phyloP scores from a whole-genome alignment of 2,329 filamentous ascomycete genomes.

The Phyllosticta paracitricarpa region DNA sequence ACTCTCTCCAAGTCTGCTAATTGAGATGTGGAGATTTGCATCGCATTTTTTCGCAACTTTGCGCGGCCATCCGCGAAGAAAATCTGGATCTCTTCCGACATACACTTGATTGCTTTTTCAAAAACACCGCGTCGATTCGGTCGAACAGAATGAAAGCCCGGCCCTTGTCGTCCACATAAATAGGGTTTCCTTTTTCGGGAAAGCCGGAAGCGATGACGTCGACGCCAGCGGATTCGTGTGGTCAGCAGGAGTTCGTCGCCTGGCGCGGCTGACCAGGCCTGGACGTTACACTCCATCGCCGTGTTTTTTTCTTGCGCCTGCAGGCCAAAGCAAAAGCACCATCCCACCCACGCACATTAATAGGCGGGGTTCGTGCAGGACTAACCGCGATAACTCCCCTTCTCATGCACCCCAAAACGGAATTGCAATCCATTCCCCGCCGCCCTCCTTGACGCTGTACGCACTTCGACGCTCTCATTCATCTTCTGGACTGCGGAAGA shows the following conservation, averaged over 20 bases:
- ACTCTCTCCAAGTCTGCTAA: neutral
- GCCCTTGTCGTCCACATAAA: neutral
- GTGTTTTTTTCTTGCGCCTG: neutral
- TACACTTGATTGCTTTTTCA: neutral
- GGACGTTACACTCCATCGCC: neutral
- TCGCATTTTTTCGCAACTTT: neutral
- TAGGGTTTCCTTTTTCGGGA: neutral
- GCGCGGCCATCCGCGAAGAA: neutral
- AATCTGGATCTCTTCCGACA: neutral
- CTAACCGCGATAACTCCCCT: neutral
- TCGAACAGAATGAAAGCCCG: neutral
- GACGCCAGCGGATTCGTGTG: neutral
- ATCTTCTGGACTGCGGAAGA: neutral
- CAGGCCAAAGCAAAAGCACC: neutral
- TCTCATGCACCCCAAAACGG: constrained; percentile 3
- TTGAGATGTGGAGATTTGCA: neutral
- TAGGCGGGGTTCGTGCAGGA: neutral
- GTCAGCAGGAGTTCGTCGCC: neutral
- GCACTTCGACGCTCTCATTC: neutral
- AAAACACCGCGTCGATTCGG: neutral
- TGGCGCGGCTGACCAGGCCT: neutral
- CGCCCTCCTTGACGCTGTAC: neutral
- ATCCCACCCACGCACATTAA: neutral
- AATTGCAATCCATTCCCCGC: constrained; percentile 9
- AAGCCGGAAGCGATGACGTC: neutral